phyloP scores from a whole-genome alignment of 1,284 basidiomycete species.

The Pisolithus thermaeus region DNA sequence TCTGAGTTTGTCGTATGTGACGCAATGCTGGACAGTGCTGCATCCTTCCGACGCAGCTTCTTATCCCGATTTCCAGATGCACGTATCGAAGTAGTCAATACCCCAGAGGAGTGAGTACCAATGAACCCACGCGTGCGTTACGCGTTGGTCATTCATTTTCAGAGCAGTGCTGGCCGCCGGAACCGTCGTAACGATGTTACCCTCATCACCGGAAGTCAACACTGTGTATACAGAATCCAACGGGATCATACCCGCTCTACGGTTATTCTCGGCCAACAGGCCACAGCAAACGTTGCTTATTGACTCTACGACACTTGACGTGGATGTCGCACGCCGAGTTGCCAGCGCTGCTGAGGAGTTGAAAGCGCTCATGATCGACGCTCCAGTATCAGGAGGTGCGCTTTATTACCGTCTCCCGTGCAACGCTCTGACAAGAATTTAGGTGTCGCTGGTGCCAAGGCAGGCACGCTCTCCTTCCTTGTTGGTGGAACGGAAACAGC shows the following conservation, averaged over 20 bases:
- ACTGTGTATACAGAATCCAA: constrained; percentile 57
- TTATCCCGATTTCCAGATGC: constrained; percentile 50
- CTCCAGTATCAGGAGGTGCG: constrained; percentile 85
- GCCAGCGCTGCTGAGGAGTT: constrained; percentile 45
- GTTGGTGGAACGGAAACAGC: constrained; percentile 69
- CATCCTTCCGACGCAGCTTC: constrained; percentile 52
- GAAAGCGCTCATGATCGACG: constrained; percentile 81
- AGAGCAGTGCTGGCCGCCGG: constrained; percentile 60
- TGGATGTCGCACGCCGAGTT: constrained; percentile 64
- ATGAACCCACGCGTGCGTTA: not conserved
- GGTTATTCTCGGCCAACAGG: constrained; percentile 36
- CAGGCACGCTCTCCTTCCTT: constrained; percentile 86
- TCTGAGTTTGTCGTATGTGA: constrained; percentile 73
- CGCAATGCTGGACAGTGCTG: constrained; percentile 55
- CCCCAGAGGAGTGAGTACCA: constrained; percentile 63
- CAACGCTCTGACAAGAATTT: not conserved
- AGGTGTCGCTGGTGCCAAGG: constrained; percentile 82
- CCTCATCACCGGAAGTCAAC: constrained; percentile 78
- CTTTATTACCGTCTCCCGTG: constrained; percentile 6
- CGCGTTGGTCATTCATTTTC: constrained; percentile 11
- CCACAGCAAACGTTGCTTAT: constrained; percentile 60
- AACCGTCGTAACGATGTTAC: constrained; percentile 81
- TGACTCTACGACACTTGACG: constrained; percentile 86
- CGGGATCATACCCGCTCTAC: constrained; percentile 58
- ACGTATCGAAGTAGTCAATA: constrained; percentile 49